These are phyloP conservation scores for Incumbomyces delicatus DNA, from an alignment of 2,329 filamentous ascomycete genomes.

Conservation along the genomic window DNA sequence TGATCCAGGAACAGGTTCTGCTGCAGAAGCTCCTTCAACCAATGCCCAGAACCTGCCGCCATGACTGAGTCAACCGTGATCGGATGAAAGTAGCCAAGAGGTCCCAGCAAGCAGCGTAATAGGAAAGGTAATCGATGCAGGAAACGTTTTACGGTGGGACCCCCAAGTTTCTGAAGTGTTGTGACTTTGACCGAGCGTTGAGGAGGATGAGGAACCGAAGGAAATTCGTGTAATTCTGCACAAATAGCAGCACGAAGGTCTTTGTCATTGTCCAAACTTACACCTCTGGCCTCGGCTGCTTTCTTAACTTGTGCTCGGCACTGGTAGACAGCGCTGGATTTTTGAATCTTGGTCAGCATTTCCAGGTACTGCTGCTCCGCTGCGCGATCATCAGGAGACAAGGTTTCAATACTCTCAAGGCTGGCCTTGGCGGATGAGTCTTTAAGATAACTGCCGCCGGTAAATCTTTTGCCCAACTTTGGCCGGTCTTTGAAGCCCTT, in stretches of 20 bases:
- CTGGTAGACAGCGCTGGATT: slow-evolving; percentile 31
- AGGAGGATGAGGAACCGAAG: slow-evolving; percentile 44
- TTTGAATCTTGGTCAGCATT: slow-evolving; percentile 32
- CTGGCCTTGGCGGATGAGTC: slow-evolving; percentile 28
- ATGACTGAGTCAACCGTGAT: slow-evolving; percentile 42
- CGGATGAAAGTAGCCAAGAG: slow-evolving; percentile 44
- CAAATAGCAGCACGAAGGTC: slow-evolving; percentile 42
- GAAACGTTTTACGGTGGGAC: slow-evolving; percentile 34
- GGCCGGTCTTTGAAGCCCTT: slow-evolving; percentile 18
- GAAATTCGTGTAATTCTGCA: slow-evolving; percentile 37
- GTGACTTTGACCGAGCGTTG: slow-evolving; percentile 39
- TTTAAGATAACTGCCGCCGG: slow-evolving; percentile 30
- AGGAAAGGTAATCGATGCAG: slow-evolving; percentile 43
- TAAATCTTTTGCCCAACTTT: slow-evolving; percentile 24
- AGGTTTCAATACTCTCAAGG: slow-evolving; percentile 31
- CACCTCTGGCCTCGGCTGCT: slow-evolving; percentile 19
- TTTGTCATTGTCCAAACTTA: slow-evolving; percentile 30
- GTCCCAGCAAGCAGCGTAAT: slow-evolving; percentile 38
- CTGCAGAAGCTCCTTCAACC: slow-evolving; percentile 39
- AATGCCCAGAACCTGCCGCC: slow-evolving; percentile 41
- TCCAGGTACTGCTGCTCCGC: slow-evolving; percentile 35
- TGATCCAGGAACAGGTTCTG: slow-evolving; percentile 43
- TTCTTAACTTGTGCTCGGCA: slow-evolving; percentile 24
- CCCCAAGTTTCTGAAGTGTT: slow-evolving; percentile 36
- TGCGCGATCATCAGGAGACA: slow-evolving; percentile 37